These are phyloP conservation scores for Botrytis fragariae DNA, from an alignment of 2,329 filamentous ascomycete genomes.

Conservation along the genomic window DNA sequence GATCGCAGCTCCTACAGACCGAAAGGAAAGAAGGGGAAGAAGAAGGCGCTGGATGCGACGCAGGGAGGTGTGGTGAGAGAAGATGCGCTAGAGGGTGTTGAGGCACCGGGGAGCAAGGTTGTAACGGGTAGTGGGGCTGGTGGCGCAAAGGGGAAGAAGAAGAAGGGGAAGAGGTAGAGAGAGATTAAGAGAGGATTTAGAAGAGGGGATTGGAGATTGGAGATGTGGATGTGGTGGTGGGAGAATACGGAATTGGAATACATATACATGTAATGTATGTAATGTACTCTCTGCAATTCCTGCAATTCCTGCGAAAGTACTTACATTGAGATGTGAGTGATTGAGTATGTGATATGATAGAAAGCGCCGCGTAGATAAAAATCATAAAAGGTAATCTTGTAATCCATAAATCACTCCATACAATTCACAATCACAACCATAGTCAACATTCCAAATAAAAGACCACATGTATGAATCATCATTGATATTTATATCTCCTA, in stretches of 20 bases:
- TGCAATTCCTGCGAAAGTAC: neutral
- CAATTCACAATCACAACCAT: neutral
- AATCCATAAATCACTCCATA: neutral
- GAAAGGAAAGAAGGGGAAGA: conserved; percentile 89
- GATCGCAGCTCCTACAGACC: conserved; percentile 87
- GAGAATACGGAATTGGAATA: neutral
- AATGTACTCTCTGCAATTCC: neutral
- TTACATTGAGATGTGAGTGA: neutral
- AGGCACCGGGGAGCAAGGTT: conserved; percentile 61
- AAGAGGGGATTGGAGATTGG: neutral
- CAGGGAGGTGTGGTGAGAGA: conserved; percentile 82
- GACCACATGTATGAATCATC: neutral
- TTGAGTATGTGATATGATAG: neutral
- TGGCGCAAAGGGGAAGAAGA: conserved; percentile 37
- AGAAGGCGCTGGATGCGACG: conserved; percentile 72
- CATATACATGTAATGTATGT: neutral
- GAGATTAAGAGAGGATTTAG: neutral
- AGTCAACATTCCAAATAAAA: neutral
- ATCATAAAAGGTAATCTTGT: neutral
- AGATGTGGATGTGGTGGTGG: neutral
- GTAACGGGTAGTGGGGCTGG: conserved; percentile 51
- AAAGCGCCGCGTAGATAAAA: neutral
- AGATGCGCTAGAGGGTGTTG: conserved; percentile 64
- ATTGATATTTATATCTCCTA: neutral
- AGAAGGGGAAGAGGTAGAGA: conserved; percentile 50